Evolutionary conservation across 768 basidiomycete species (phyloP), one percentile per base, ranked within the genome.

Genomic region (Pholiota microspora): DNA sequence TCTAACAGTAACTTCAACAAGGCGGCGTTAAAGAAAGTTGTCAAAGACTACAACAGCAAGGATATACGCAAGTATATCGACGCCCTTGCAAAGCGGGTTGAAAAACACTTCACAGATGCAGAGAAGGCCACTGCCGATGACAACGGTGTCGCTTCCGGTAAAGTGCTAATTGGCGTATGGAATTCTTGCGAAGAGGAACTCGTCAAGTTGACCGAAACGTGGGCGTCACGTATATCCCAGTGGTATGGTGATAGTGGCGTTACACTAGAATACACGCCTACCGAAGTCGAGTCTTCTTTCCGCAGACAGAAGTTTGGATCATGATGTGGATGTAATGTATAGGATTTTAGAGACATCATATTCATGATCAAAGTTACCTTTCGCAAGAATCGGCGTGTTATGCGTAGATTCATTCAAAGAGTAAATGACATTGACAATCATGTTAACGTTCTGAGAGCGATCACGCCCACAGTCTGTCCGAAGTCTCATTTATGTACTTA

Each of bases 31-130:
- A 92, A 91, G 69, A 92, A 91, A 64, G 79, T 90, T 12, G 71
- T 92, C 46, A 93, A 91, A 65, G 95, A 97, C 63, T 88, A 84
- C 67, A 87, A 81, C 57, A 73, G 83, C 34, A 98, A 97, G 70
- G 96, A 98, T 67, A 73, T 98, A 10, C 86, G 91, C 32, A 96
- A 96, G 67, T 79, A 89, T 56, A 75, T 96, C 49, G 96, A 98
- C 52, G 81, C 82, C 7, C 77, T 98, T 32, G 88, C 86, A 71
- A 92, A 92, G 66, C 85, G 96, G 8, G 92, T 98, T 25, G 92
- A 96, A 71, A 98, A 98, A 70, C 96, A 98, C 66, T 98, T 97
- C 64, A 87, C 87, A 5, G 92, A 94, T 62, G 83, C 83, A 1
- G 88, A 87, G 58, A 87, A 83, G 59, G 65, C 80, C 3, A 80